These are phyloP conservation scores for Kurtzmaniella fragi DNA, from an alignment of 805 yeast species.

Conservation along the genomic window DNA sequence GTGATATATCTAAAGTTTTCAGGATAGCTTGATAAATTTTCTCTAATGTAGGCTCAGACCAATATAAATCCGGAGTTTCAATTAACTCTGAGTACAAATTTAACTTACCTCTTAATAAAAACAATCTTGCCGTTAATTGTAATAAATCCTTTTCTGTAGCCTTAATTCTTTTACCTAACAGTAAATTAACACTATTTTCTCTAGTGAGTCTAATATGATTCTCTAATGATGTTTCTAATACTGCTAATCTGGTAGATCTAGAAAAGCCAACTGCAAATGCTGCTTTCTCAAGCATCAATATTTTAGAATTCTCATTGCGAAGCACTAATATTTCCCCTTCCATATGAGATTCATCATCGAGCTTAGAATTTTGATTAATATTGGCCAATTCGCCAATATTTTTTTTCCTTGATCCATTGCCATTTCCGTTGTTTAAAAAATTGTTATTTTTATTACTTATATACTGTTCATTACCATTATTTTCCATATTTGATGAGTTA, in stretches of 20 bases:
- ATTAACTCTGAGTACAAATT: conserved; percentile 83
- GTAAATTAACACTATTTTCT: conserved; percentile 58
- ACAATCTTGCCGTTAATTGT: conserved; percentile 65
- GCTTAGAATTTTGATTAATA: conserved; percentile 6
- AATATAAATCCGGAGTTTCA: conserved; percentile 88
- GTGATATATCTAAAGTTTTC: conserved; percentile 64
- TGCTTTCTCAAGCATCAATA: conserved; percentile 65
- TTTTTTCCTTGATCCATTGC: too few relatives aligned
- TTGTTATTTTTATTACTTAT: conserved; percentile 7
- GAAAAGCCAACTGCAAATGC: conserved; percentile 89
- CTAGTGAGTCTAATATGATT: conserved; percentile 59
- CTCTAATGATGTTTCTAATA: conserved; percentile 70
- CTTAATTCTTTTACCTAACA: conserved; percentile 48
- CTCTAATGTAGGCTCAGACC: conserved; percentile 88
- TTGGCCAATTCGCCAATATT: too few relatives aligned
- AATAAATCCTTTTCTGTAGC: conserved; percentile 57
- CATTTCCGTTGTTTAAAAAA: background rate
- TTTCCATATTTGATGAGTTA: conserved; percentile 13
- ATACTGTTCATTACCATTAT: conserved; percentile 4
- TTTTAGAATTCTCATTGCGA: conserved; percentile 42
- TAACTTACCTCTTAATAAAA: conserved; percentile 74
- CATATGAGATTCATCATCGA: conserved; percentile 35
- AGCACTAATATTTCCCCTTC: conserved; percentile 69
- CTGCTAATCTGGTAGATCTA: conserved; percentile 79
- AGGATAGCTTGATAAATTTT: conserved; percentile 68